A percentile compares a stretch with the other conserved stretches of the same genome.
Conservation (phyloP, 495 filamentous ascomycete genomes). For the Viridothelium virens region DNA sequence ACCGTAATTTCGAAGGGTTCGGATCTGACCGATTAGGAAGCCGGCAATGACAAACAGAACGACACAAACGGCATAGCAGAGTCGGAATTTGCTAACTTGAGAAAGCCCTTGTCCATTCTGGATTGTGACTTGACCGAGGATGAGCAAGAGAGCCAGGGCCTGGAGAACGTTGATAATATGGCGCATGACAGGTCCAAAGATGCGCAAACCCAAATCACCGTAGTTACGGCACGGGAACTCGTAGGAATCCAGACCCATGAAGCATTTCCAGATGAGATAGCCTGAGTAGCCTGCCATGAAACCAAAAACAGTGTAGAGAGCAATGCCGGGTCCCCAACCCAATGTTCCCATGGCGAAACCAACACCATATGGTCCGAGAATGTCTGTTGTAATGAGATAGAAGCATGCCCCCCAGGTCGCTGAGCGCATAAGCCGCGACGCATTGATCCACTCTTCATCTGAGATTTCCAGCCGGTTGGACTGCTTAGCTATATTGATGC, state of each 20-base stretch:
- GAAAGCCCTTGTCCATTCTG: slow-evolving; percentile 51
- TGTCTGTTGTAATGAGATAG: slow-evolving; percentile 56
- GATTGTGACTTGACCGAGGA: slow-evolving; percentile 48
- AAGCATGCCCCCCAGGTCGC: slow-evolving; percentile 45
- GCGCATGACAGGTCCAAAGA: slow-evolving; percentile 44
- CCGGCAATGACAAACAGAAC: slow-evolving; percentile 42
- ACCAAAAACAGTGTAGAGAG: slow-evolving; percentile 39
- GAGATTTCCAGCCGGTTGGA: slow-evolving; percentile 16
- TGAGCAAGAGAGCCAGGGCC: slow-evolving; percentile 41
- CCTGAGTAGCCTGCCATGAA: slow-evolving; percentile 42
- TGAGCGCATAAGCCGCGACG: slow-evolving; percentile 40
- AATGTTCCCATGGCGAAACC: slow-evolving; percentile 35
- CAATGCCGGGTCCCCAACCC: slow-evolving; percentile 48
- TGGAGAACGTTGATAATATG: slow-evolving; percentile 47
- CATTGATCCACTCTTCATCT: slow-evolving; percentile 42
- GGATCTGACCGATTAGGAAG: slow-evolving; percentile 42
- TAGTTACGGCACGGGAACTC: slow-evolving; percentile 47
- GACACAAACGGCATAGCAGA: slow-evolving; percentile 48
- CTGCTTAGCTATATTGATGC: slow-evolving; percentile 3
- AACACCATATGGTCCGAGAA: slow-evolving; percentile 48
- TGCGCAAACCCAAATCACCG: slow-evolving; percentile 51
- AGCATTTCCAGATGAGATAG: slow-evolving; percentile 51
- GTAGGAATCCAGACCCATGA: slow-evolving; percentile 45
- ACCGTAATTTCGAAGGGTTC: slow-evolving; percentile 45
- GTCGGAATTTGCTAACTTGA: slow-evolving; percentile 46